Evolutionary conservation across 1,139 yeast species (phyloP), one percentile per base, ranked within the genome.

Genomic region (Kodamaea ohmeri): DNA sequence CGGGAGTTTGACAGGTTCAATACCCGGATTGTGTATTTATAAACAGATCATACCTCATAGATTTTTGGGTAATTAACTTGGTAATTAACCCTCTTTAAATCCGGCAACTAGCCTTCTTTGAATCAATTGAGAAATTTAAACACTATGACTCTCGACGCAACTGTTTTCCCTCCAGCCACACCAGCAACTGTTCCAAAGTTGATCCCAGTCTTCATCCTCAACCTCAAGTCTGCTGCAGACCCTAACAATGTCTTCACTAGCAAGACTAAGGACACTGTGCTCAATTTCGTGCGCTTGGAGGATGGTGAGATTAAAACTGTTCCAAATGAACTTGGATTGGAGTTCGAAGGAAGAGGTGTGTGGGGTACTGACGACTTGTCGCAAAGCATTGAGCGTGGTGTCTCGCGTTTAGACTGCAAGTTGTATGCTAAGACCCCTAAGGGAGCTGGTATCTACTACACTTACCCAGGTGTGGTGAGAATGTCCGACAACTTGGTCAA

Each of bases 351-450:
- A 29, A 21, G 37, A 7, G 49, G 47, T 4, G 37, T 63, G 25
- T 34, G 27, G 25, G 83, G 83, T 9, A 57, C 60, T 43, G 83
- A 78, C 46, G 74, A 74, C 37, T 59, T 78, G 47, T 61, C 68
- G 20, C 55, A 64, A 14, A 53, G 53, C 26, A 40, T 55, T 14
- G 50, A 57, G 2, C 58, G 63, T 6, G 50, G 58, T 2, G 55
- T 58, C 24, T 61, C 68, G 18, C 52, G 50, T n/a, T 61, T 78
- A 46, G 79, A 76, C 51, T 76, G 82, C 53, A 65, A 65, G 40
- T 46, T 77, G 36, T 73, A 63, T 45, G 68, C 77, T 29, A 66
- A 60, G 43, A 65, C 69, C 14, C 61, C 69, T 7, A 60, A 57
- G 28, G 66, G 67, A 2, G 50, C 63, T 3, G 72, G 69, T 13